These are phyloP conservation scores for Castanea sativa DNA, from an alignment of 306 rosid species.

Conservation along the genomic window DNA sequence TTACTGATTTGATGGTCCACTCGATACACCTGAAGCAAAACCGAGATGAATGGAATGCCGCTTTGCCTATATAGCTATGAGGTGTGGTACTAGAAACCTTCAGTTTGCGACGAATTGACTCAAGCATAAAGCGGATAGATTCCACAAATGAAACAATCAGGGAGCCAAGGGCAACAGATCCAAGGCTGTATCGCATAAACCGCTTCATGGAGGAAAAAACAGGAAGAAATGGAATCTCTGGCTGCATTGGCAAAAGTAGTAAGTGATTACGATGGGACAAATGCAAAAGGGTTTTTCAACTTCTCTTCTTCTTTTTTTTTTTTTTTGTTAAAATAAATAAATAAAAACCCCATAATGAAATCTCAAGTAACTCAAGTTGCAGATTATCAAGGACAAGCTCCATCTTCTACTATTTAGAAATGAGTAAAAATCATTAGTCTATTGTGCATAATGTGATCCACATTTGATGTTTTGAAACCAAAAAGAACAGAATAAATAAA, in stretches of 20 bases:
- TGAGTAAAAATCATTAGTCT: not conserved
- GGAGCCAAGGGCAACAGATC: constrained; percentile 94
- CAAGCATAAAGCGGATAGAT: constrained; percentile 84
- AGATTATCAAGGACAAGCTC: constrained; percentile 8
- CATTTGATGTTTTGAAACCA: not conserved
- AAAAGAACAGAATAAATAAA: constrained; percentile 12
- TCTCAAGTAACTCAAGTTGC: not conserved
- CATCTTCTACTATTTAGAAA: not conserved
- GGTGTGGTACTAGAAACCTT: constrained; percentile 57
- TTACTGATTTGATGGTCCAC: constrained; percentile 88
- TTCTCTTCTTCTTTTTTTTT: too few relatives aligned
- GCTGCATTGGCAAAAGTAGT: constrained; percentile 47
- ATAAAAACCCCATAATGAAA: not conserved
- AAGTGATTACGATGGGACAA: not conserved
- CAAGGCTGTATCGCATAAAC: constrained; percentile 77
- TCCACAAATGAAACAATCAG: constrained; percentile 83
- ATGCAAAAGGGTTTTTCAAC: not conserved
- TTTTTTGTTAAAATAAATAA: too few relatives aligned
- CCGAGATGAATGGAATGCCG: constrained; percentile 51
- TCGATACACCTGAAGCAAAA: constrained; percentile 69
- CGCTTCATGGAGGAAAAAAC: constrained; percentile 90
- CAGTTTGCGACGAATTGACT: constrained; percentile 82
- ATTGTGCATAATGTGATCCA: not conserved
- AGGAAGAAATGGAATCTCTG: constrained; percentile 85
- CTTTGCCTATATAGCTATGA: constrained; percentile 63